Percentiles rank a stretch among this genome's conserved stretches.
Conservation (phyloP, 2,329 filamentous ascomycete species). For the Magnaporthiopsis rhizophila region DNA sequence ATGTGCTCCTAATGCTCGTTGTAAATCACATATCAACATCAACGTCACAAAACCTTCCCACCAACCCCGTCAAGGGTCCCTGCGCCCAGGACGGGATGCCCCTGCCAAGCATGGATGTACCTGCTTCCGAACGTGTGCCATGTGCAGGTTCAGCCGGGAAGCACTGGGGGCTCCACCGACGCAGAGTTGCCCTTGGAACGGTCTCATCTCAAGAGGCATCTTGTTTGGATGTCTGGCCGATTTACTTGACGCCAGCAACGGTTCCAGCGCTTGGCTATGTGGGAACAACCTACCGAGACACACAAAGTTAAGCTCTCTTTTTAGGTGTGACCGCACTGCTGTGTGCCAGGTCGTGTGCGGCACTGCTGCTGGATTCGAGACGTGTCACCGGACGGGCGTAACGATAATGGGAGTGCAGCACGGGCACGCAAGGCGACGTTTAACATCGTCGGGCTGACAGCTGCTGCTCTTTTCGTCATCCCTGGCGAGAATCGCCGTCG, state of each 20-base stretch:
- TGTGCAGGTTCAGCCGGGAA: neutral
- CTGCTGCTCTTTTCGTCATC: neutral
- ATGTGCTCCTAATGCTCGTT: neutral
- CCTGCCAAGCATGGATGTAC: neutral
- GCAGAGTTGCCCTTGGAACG: too few relatives aligned
- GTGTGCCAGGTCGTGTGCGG: too few relatives aligned
- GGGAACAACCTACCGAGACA: too few relatives aligned
- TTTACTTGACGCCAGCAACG: neutral
- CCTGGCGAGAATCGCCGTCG: neutral
- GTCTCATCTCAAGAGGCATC: neutral
- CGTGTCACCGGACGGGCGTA: too few relatives aligned
- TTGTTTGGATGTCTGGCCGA: neutral
- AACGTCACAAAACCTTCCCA: neutral
- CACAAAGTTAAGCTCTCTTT: too few relatives aligned
- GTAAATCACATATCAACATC: neutral
- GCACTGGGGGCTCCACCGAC: neutral
- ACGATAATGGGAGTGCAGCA: too few relatives aligned
- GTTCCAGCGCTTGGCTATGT: too few relatives aligned
- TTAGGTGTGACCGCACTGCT: too few relatives aligned
- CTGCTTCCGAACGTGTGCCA: neutral
- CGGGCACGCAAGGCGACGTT: neutral
- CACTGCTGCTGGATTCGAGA: too few relatives aligned
- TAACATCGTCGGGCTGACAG: neutral
- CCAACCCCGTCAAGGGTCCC: neutral
- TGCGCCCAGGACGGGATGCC: neutral